Evolutionary conservation across 129 eudicot species (phyloP).

Genomic region (Pulicaria dysenterica): DNA sequence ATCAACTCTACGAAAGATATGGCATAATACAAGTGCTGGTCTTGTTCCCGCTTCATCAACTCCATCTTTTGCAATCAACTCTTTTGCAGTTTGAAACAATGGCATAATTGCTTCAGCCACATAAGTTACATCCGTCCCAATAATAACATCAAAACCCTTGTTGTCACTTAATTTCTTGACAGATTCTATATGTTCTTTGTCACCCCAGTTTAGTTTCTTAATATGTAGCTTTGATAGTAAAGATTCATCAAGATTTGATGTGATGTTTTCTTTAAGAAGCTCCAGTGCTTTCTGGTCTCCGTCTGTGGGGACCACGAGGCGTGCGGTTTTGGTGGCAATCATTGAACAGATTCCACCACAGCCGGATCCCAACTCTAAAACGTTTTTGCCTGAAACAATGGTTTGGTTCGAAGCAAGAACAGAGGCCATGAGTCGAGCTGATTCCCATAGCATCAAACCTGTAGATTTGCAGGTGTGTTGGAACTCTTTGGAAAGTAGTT

Average conservation of each 20-base stretch:
- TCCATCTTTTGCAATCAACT: conserved; percentile 46
- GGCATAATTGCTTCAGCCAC: conserved; percentile 72
- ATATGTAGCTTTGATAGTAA: conserved; percentile 36
- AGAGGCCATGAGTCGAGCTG: conserved; percentile 89
- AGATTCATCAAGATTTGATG: conserved; percentile 56
- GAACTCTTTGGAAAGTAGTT: conserved; percentile 71
- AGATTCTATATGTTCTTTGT: conserved; percentile 53
- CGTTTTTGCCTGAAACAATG: conserved; percentile 58
- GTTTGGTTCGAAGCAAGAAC: conserved; percentile 73
- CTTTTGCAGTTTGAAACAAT: conserved; percentile 74
- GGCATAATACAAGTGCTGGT: conserved; percentile 81
- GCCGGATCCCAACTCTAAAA: conserved; percentile 80
- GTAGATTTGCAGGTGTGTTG: conserved; percentile 97
- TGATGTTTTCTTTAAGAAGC: conserved; percentile 55
- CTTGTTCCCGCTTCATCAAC: background rate
- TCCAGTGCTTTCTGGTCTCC: conserved; percentile 74
- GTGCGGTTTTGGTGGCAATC: conserved; percentile 67
- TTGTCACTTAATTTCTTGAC: conserved; percentile 46
- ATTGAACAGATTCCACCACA: conserved; percentile 83
- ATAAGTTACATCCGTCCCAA: conserved; percentile 92
- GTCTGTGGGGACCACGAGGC: conserved; percentile 81
- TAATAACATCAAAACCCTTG: conserved; percentile 70
- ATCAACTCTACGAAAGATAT: conserved; percentile 78
- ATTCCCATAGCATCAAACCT: conserved; percentile 96
- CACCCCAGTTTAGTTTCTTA: conserved; percentile 74